These are phyloP conservation scores for Hippophae rhamnoides DNA, from an alignment of 306 rosid genomes.

Conservation along the genomic window DNA sequence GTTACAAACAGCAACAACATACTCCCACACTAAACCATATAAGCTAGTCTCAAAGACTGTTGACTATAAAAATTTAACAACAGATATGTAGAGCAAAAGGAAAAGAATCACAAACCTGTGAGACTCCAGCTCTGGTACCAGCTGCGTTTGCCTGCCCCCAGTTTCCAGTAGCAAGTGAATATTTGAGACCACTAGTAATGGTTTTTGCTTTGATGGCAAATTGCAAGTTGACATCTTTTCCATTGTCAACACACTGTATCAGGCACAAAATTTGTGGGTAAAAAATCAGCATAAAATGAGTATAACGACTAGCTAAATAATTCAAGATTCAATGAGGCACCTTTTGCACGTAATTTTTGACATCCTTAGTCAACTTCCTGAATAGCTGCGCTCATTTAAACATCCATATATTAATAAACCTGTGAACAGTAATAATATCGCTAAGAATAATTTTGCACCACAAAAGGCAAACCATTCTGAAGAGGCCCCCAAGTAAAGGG, in stretches of 20 bases:
- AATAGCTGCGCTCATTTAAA: slow-evolving; percentile 56
- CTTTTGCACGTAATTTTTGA: slow-evolving; percentile 89
- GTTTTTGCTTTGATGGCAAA: slow-evolving; percentile 99
- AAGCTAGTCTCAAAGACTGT: too few species aligned
- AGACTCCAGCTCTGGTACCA: slow-evolving; percentile 99
- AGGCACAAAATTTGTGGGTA: slow-evolving; percentile 18
- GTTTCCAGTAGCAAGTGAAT: slow-evolving; percentile 97
- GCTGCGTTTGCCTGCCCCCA: slow-evolving; percentile 99
- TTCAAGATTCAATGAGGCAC: slow-evolving; percentile 33
- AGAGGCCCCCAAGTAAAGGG: slow-evolving; percentile 92
- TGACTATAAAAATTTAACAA: too few species aligned
- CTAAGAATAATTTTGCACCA: too few species aligned
- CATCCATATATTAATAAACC: slow-evolving; percentile 3
- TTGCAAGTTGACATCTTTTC: slow-evolving; percentile 95
- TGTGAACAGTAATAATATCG: background rate
- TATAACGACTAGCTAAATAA: slow-evolving; percentile 6
- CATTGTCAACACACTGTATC: slow-evolving; percentile 90
- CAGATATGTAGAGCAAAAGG: background rate
- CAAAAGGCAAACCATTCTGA: slow-evolving; percentile 64
- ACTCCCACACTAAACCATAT: background rate
- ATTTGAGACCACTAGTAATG: slow-evolving; percentile 94
- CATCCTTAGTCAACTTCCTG: slow-evolving; percentile 95
- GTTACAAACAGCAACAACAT: background rate
- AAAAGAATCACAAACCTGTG: slow-evolving; percentile 52
- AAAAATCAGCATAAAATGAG: slow-evolving; percentile 12